phyloP scores from a whole-genome alignment of 805 yeast genomes.

The Barnettozyma pratensis region DNA sequence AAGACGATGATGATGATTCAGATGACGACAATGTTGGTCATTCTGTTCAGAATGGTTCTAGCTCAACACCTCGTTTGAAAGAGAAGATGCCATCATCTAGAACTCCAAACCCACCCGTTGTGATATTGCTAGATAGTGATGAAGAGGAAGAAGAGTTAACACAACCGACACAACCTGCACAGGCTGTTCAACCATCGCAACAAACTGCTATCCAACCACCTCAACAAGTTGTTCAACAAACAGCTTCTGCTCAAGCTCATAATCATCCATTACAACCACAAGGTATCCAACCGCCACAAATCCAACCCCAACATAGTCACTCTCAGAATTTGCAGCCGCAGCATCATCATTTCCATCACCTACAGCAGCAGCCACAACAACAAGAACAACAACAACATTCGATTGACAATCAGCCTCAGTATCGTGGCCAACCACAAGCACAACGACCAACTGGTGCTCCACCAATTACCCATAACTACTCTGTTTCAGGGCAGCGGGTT shows the following conservation, averaged over 20 bases:
- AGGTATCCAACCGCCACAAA: background rate
- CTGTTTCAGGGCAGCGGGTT: too few relatives aligned
- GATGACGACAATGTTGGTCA: slow-evolving; percentile 7
- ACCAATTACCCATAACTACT: background rate
- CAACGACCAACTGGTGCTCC: background rate
- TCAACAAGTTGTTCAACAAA: background rate
- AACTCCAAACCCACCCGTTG: slow-evolving; percentile 28
- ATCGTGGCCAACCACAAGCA: background rate
- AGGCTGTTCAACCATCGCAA: background rate
- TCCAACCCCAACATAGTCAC: background rate
- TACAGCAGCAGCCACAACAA: background rate
- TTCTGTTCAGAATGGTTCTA: background rate
- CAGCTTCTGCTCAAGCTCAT: background rate
- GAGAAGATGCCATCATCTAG: slow-evolving; percentile 1
- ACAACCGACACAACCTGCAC: slow-evolving; percentile 1
- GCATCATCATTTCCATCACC: background rate
- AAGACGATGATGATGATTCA: slow-evolving; percentile 15
- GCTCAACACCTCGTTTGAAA: background rate
- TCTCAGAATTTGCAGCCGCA: background rate
- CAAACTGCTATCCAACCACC: background rate
- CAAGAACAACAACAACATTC: background rate
- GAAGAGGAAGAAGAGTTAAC: slow-evolving; percentile 26
- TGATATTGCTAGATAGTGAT: slow-evolving; percentile 48
- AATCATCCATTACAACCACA: background rate
- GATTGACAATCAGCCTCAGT: background rate